phyloP scores from a whole-genome alignment of 1,139 yeast species.

The Blastobotrys capitulatus region DNA sequence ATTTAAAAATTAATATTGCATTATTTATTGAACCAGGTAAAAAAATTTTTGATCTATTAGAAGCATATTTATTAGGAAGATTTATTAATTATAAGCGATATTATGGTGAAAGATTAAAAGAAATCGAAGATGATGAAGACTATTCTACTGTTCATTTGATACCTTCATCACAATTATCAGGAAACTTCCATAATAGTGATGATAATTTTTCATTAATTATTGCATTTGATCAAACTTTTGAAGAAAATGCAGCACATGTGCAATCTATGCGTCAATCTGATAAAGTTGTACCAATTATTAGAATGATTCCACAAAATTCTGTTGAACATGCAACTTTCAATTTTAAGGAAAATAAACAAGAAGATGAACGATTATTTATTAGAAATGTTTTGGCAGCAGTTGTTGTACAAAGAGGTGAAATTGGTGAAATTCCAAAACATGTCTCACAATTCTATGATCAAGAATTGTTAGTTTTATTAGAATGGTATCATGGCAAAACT shows the following conservation, averaged over 20 bases:
- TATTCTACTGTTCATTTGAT: slow-evolving; percentile 31
- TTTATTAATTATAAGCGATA: slow-evolving; percentile 61
- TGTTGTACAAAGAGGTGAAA: slow-evolving; percentile 74
- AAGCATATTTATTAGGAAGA: slow-evolving; percentile 68
- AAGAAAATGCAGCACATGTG: slow-evolving; percentile 38
- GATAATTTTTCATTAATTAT: slow-evolving; percentile 54
- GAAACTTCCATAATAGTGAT: slow-evolving; percentile 21
- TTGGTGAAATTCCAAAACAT: slow-evolving; percentile 81
- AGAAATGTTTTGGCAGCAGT: slow-evolving; percentile 62
- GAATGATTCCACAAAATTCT: slow-evolving; percentile 71
- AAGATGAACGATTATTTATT: slow-evolving; percentile 10
- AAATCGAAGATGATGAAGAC: slow-evolving; percentile 20
- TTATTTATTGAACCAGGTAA: slow-evolving; percentile 49
- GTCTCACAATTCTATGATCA: slow-evolving; percentile 69
- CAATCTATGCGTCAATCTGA: slow-evolving; percentile 29
- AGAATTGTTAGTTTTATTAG: slow-evolving; percentile 54
- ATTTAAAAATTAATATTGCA: slow-evolving; percentile 42
- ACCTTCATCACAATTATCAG: slow-evolving; percentile 29
- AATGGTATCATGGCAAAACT: slow-evolving; percentile 45
- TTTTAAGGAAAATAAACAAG: slow-evolving; percentile 1
- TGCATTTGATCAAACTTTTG: slow-evolving; percentile 67
- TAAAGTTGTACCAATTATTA: slow-evolving; percentile 48
- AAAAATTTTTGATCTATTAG: slow-evolving; percentile 64
- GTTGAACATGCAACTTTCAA: slow-evolving; percentile 55
- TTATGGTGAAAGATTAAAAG: slow-evolving; percentile 43